These are phyloP conservation scores for Phytopythium montanum DNA, from an alignment of 352 stramenopile genomes.

Conservation along the genomic window DNA sequence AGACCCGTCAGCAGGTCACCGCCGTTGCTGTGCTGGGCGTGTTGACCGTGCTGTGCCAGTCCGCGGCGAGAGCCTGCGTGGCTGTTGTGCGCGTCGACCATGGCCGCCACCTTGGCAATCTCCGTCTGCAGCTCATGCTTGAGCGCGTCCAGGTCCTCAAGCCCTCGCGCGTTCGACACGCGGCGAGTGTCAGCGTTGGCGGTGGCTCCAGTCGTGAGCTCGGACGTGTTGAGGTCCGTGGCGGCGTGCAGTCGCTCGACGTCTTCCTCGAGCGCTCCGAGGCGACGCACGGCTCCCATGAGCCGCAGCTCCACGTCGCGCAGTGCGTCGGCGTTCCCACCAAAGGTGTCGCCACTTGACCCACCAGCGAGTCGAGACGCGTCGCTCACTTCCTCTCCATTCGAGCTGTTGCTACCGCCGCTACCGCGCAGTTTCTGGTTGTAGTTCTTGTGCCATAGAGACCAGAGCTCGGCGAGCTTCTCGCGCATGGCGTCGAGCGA, in stretches of 20 bases:
- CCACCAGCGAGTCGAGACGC: background rate
- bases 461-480: slow-evolving; percentile 62
- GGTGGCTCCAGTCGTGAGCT: slow-evolving; percentile 6
- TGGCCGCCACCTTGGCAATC: slow-evolving; percentile 37
- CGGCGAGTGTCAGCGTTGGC: background rate
- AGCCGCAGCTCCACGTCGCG: slow-evolving; percentile 58
- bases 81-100: slow-evolving; percentile 10
- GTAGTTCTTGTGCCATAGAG: slow-evolving; percentile 68
- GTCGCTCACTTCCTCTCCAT: slow-evolving; percentile 7
- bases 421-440: slow-evolving; percentile 23
- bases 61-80: background rate
- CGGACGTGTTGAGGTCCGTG: slow-evolving; percentile 19
- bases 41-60: background rate
- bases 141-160: slow-evolving; percentile 42
- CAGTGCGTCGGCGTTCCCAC: slow-evolving; percentile 21
- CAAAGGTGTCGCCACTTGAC: background rate
- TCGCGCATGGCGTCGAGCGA: slow-evolving; percentile 56
- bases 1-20: slow-evolving; percentile 51
- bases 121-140: slow-evolving; percentile 50
- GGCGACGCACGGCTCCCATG: slow-evolving; percentile 47
- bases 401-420: slow-evolving; percentile 9
- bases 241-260: slow-evolving; percentile 50
- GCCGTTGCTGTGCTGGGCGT: slow-evolving; percentile 12
- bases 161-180: background rate
- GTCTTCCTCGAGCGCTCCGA: slow-evolving; percentile 58